phyloP scores from a whole-genome alignment of 768 basidiomycete species.

The Lentinula lateritia region DNA sequence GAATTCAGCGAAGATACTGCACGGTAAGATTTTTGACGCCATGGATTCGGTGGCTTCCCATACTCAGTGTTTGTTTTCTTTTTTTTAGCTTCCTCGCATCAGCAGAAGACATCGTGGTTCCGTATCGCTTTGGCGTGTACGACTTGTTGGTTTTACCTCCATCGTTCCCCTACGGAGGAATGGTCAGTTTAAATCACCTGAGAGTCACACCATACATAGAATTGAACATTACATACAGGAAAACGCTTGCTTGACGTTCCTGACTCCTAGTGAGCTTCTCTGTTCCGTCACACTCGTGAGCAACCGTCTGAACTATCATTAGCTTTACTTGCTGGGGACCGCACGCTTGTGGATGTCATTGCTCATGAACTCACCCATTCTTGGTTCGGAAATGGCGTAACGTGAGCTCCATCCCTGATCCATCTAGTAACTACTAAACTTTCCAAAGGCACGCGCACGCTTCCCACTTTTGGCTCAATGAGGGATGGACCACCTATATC shows the following conservation, averaged over 20 bases:
- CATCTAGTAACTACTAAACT: background rate
- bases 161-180: slow-evolving; percentile 90
- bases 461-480: slow-evolving; percentile 85
- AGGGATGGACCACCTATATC: slow-evolving; percentile 92
- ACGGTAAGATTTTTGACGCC: slow-evolving; percentile 33
- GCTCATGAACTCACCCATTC: slow-evolving; percentile 85
- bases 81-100: slow-evolving; percentile 60
- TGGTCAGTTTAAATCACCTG: slow-evolving; percentile 39
- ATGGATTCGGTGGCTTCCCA: background rate
- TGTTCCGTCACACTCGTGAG: background rate
- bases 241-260: slow-evolving; percentile 83
- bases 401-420: slow-evolving; percentile 31
- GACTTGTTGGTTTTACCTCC: slow-evolving; percentile 87
- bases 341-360: slow-evolving; percentile 81
- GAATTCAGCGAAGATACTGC: slow-evolving; percentile 89
- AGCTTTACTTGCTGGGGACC: slow-evolving; percentile 86
- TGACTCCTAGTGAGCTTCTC: slow-evolving; percentile 68
- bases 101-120: slow-evolving; percentile 68
- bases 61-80: background rate
- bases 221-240: slow-evolving; percentile 42
- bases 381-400: slow-evolving; percentile 91
- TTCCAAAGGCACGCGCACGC: slow-evolving; percentile 58
- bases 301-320: background rate
- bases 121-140: slow-evolving; percentile 84
- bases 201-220: background rate